These are phyloP conservation scores for Byssothecium circinans DNA, from an alignment of 2,329 filamentous ascomycete genomes.

Conservation along the genomic window DNA sequence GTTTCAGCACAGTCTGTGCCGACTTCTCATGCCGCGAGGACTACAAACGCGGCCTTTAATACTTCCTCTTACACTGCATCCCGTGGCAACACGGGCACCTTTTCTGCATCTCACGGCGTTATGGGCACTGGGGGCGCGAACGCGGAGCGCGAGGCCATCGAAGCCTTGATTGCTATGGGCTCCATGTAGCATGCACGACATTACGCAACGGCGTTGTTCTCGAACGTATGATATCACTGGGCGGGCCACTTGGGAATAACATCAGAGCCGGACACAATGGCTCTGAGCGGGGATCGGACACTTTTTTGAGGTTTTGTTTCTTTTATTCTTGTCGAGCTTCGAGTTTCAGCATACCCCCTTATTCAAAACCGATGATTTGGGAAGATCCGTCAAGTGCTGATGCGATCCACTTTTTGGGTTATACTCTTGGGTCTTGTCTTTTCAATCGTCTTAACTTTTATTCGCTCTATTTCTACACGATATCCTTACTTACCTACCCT, in stretches of 20 bases:
- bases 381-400: slow-evolving; percentile 47
- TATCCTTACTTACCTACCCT: slow-evolving; percentile 1
- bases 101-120: slow-evolving; percentile 32
- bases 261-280: slow-evolving; percentile 6
- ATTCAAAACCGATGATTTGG: slow-evolving; percentile 11
- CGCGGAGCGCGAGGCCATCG: slow-evolving; percentile 77
- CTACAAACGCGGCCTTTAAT: slow-evolving; percentile 30
- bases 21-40: slow-evolving; percentile 19
- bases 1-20: slow-evolving; percentile 22
- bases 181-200: slow-evolving; percentile 54
- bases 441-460: slow-evolving; percentile 10
- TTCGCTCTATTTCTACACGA: slow-evolving; percentile 4
- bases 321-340: slow-evolving; percentile 3
- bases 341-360: slow-evolving; percentile 11
- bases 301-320: slow-evolving; percentile 10
- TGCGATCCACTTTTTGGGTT: slow-evolving; percentile 37
- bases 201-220: slow-evolving; percentile 19
- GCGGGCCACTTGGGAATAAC: slow-evolving; percentile 11
- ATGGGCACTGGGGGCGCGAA: slow-evolving; percentile 45
- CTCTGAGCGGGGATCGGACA: background rate
- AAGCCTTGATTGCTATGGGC: slow-evolving; percentile 77
- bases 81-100: slow-evolving; percentile 28
- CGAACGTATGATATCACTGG: slow-evolving; percentile 4
- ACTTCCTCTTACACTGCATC: slow-evolving; percentile 34
- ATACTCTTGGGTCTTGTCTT: slow-evolving; percentile 25